Conservation (phyloP, 306 rosid species). For the Castanopsis chinensis region DNA sequence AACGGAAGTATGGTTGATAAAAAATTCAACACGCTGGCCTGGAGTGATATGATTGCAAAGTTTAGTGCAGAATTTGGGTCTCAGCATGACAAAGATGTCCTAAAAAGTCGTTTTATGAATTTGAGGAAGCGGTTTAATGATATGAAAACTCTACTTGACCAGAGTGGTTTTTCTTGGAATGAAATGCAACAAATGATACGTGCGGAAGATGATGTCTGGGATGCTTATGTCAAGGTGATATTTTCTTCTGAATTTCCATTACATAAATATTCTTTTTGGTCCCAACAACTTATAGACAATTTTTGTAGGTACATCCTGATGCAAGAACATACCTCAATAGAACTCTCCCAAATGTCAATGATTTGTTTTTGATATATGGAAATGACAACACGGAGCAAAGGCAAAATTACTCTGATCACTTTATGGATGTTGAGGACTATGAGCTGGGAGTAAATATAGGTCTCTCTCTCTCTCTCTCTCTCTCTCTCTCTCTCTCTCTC, state of each 20-base stretch:
- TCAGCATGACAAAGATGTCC: constrained; percentile 27
- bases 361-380: constrained; percentile 55
- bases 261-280: neutral
- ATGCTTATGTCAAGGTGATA: constrained; percentile 46
- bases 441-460: constrained; percentile 22
- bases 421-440: no score
- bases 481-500: no score
- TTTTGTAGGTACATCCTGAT: constrained; percentile 50
- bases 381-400: neutral
- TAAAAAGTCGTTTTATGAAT: neutral
- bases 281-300: constrained; percentile 18
- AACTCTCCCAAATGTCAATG: constrained; percentile 55
- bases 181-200: constrained; percentile 47
- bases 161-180: constrained; percentile 56
- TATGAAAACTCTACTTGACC: constrained; percentile 48
- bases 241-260: constrained; percentile 8
- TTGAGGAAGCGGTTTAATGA: constrained; percentile 48
- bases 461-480: constrained; percentile 7
- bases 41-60: constrained; percentile 51
- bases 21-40: constrained; percentile 41
- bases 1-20: constrained; percentile 39
- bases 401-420: no score
- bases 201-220: constrained; percentile 49
- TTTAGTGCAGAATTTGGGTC: constrained; percentile 52
- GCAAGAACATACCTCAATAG: constrained; percentile 37